Evolutionary conservation across 2,329 filamentous ascomycete genomes (phyloP).

Genomic region (Rugonectria rugulosa): DNA sequence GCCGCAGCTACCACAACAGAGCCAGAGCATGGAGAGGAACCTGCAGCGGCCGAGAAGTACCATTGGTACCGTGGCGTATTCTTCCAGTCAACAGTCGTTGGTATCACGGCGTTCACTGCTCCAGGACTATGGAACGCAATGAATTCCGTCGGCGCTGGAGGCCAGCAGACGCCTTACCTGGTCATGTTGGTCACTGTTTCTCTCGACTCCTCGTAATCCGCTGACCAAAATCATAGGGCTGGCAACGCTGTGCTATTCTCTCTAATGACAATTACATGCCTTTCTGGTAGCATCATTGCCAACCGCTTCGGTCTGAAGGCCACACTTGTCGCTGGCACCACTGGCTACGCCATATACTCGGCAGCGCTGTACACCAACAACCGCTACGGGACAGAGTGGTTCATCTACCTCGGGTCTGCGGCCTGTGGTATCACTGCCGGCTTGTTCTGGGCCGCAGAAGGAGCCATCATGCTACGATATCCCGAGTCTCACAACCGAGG

Average conservation of each 20-base stretch:
- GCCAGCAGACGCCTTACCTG: slow-evolving; percentile 18
- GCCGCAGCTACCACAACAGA: no score
- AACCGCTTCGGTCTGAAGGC: slow-evolving; percentile 9
- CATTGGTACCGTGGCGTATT: slow-evolving; percentile 4
- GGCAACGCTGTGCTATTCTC: slow-evolving; percentile 13
- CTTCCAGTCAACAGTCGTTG: slow-evolving; percentile 10
- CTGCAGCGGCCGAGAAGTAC: no score
- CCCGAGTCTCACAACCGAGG: background rate
- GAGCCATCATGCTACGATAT: slow-evolving; percentile 45
- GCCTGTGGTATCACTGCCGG: slow-evolving; percentile 58
- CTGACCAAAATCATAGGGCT: slow-evolving; percentile 12
- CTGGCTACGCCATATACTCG: slow-evolving; percentile 56
- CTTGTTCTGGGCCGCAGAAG: slow-evolving; percentile 59
- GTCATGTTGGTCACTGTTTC: slow-evolving; percentile 9
- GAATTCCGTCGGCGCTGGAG: slow-evolving; percentile 20
- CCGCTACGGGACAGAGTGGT: slow-evolving; percentile 59
- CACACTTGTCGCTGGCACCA: no score
- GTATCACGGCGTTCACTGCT: slow-evolving; percentile 28
- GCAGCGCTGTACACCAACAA: slow-evolving; percentile 60
- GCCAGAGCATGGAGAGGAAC: no score
- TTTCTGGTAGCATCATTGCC: slow-evolving; percentile 6
- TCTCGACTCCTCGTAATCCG: background rate
- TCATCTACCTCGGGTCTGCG: slow-evolving; percentile 57
- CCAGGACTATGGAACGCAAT: slow-evolving; percentile 43
- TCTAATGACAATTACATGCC: slow-evolving; percentile 17